Evolutionary conservation across 345 rosid species (phyloP), one percentile per base, ranked within the genome.

Genomic region (Melastoma malabathricum): DNA sequence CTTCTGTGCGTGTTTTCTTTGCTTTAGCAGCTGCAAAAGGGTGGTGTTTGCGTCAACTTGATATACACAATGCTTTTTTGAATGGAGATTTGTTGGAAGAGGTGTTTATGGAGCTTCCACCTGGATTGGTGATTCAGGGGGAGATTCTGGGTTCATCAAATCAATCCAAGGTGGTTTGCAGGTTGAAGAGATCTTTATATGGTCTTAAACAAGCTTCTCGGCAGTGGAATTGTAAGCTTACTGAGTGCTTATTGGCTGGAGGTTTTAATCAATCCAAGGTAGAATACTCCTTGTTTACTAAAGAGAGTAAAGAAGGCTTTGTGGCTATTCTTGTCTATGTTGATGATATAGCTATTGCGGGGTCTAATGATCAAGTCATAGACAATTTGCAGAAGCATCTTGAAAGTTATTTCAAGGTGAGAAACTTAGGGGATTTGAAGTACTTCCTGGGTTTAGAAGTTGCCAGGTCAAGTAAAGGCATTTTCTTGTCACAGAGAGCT

Each of bases 121-220:
- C 15, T 5, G 48, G 48, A 6, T 46, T 46, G 7, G 48, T 13
- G 25, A 22, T 22, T 22, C 25, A 22, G 25, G 25, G 25, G 25
- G 25, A 22, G 25, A 22, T 22, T 22, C 25, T 22, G 25, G 25
- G 25, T 22, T 22, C 25, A 22, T 6, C 48, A 13, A 13, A 15
- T 5, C 7, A 13, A 46, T 13, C 10, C 14, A 46, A 5, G 7
- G 17, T 15, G 10, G 48, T 46, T 45, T 54, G 27, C 52, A 16
- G 29, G 29, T 51, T 44, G 29, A 3, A 13, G 43, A 15, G 34
- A 22, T 59, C 47, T 29, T 66, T 59, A 66, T 67, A 56, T 66
- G 68, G 67, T 45, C 58, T 50, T 48, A n/a, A 43, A 16, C 19
- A n/a, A 13, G 14, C 16, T 54, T 61, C 31, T 18, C 29, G 48